Evolutionary conservation across 768 basidiomycete species (phyloP), one percentile per base, ranked within the genome.

Genomic region (Ramaria rubella): DNA sequence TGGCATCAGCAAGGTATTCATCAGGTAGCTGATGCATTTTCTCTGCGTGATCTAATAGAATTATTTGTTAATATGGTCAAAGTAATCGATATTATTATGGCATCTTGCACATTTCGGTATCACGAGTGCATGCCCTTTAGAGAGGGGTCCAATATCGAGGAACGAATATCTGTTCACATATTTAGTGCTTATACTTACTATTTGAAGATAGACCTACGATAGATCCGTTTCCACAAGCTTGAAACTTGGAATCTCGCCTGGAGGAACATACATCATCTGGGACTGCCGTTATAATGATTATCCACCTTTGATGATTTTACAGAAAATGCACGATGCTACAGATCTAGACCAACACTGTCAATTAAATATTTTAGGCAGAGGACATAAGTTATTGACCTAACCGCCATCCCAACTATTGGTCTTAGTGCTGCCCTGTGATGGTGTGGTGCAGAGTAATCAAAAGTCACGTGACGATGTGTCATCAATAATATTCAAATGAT

Each of bases 1-100:
- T 72, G 23, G 81, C 75, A 55, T 95, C 93, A 9, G 72, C 69
- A 58, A 95, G 79, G 62, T 88, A 83, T 61, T 89, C 86, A 63
- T 97, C 94, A 0, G 93, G 90, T 6, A 96, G 73, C 45, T 97
- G 84, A 64, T 92, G 90, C 59, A 94, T 65, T 70, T 94, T 94
- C 63, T 78, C 83, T 5, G 83, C 81, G 65, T 98, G 94, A 68
- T 88, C 94, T 96, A 55, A 9, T 51, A 29, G 46, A 45, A 30
- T 23, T 23, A 51, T 21, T 26, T 40, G 27, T 55, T 3, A 38
- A 46, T 17, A 43, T 7, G 50, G 34, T 58, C 15, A 24, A 45
- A 19, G 53, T 26, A 46, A 26, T 43, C 24, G 21, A 26, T 45
- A 3, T 2, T 15, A 5, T 3, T 15, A 2, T 2, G 11, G 19